These are phyloP conservation scores for Euphorbia celastroides DNA, from an alignment of 441 rosid species.

Conservation along the genomic window DNA sequence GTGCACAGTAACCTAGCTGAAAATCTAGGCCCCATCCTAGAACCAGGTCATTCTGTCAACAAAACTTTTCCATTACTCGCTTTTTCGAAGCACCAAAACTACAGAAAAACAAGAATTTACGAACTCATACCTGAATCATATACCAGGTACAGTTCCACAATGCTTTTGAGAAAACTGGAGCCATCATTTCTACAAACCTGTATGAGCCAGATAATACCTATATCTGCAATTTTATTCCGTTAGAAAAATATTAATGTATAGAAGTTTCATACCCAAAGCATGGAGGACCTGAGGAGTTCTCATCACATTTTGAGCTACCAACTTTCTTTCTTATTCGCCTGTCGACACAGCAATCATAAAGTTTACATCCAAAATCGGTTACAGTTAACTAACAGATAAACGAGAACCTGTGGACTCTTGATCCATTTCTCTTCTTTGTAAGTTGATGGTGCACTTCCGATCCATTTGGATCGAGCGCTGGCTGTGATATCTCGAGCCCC, in stretches of 20 bases:
- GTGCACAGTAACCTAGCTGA: slow-evolving; percentile 74
- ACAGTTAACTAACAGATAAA: not conserved
- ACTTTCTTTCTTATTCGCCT: slow-evolving; percentile 37
- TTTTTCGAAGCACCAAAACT: not conserved
- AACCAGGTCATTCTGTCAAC: slow-evolving; percentile 60
- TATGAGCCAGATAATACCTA: not conserved
- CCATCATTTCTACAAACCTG: slow-evolving; percentile 90
- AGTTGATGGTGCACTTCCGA: slow-evolving; percentile 64
- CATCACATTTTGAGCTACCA: slow-evolving; percentile 33
- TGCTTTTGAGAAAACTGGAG: slow-evolving; percentile 75
- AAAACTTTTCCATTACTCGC: not conserved
- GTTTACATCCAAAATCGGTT: not conserved
- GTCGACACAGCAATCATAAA: slow-evolving; percentile 1
- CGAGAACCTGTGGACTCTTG: slow-evolving; percentile 66
- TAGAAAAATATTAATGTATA: not conserved
- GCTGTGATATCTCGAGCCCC: slow-evolving; percentile 86
- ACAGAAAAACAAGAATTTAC: not conserved
- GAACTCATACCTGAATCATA: slow-evolving; percentile 61
- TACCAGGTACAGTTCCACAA: slow-evolving; percentile 86
- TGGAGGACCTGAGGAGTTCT: slow-evolving; percentile 56
- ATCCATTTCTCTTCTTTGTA: slow-evolving; percentile 39
- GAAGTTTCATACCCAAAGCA: slow-evolving; percentile 53
- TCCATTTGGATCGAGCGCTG: slow-evolving; percentile 59
- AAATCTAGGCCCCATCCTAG: slow-evolving; percentile 77
- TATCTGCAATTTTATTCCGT: not conserved